Evolutionary conservation across 768 basidiomycete species (phyloP).

Genomic region (Cubamyces sp.): DNA sequence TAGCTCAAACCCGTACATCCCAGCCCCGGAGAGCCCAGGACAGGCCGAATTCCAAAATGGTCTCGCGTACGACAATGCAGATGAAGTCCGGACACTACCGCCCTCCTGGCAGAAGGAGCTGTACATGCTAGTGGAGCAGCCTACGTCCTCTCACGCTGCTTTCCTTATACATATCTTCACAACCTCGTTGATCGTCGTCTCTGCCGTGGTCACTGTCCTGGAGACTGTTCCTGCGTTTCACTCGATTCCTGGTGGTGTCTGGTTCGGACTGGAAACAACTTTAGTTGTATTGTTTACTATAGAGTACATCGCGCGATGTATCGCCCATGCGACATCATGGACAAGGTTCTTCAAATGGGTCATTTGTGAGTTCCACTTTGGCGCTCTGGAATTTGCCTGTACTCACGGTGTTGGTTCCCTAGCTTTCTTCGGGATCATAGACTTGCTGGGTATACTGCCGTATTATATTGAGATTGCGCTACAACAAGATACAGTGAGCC

Average conservation of each 20-base stretch:
- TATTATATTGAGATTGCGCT: slow-evolving; percentile 88
- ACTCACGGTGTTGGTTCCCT: slow-evolving; percentile 11
- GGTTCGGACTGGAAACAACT: slow-evolving; percentile 89
- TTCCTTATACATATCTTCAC: slow-evolving; percentile 75
- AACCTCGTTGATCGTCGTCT: slow-evolving; percentile 73
- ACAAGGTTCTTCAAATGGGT: slow-evolving; percentile 63
- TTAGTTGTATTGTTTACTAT: slow-evolving; percentile 85
- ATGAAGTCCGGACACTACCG: slow-evolving; percentile 24
- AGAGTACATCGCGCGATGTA: slow-evolving; percentile 73
- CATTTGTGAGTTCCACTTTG: slow-evolving; percentile 52
- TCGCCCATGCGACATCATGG: slow-evolving; percentile 80
- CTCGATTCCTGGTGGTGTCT: slow-evolving; percentile 64
- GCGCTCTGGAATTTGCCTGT: neutral
- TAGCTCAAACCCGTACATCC: slow-evolving; percentile 12
- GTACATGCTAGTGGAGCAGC: slow-evolving; percentile 77
- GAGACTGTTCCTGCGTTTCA: slow-evolving; percentile 83
- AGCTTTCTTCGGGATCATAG: slow-evolving; percentile 87
- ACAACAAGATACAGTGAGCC: slow-evolving; percentile 80
- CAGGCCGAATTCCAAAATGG: slow-evolving; percentile 17
- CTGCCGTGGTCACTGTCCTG: slow-evolving; percentile 74
- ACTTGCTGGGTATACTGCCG: slow-evolving; percentile 82
- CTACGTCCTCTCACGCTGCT: slow-evolving; percentile 74
- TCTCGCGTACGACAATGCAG: slow-evolving; percentile 23
- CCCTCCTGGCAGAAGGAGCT: slow-evolving; percentile 67
- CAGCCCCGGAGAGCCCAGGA: slow-evolving; percentile 10